A percentile compares a stretch with the other conserved stretches of the same genome.
Evolutionary conservation across 768 basidiomycete genomes (phyloP).

Genomic region (Saitozyma sp.): DNA sequence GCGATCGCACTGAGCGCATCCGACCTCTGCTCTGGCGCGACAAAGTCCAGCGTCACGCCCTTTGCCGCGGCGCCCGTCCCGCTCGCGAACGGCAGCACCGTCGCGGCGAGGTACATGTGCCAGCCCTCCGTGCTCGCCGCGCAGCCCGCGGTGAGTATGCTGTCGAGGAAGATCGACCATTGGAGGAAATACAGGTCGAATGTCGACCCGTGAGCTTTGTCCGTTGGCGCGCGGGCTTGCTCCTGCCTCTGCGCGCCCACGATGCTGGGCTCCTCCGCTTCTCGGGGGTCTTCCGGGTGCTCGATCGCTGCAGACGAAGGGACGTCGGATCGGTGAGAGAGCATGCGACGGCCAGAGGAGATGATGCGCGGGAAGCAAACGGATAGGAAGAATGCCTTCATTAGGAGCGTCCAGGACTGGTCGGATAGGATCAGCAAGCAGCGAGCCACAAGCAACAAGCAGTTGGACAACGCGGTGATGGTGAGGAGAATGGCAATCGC

Average conservation of each 20-base stretch:
- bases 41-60: constrained; percentile 51
- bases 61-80: constrained; percentile 50
- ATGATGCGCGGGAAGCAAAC: constrained; percentile 36
- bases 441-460: not conserved
- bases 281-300: constrained; percentile 14
- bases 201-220: constrained; percentile 28
- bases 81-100: constrained; percentile 45
- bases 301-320: constrained; percentile 6
- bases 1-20: constrained; percentile 48
- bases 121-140: constrained; percentile 28
- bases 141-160: constrained; percentile 32
- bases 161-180: constrained; percentile 46
- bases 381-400: constrained; percentile 42
- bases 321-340: constrained; percentile 8
- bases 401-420: constrained; percentile 26
- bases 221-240: constrained; percentile 25
- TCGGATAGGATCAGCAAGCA: not conserved
- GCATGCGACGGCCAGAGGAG: constrained; percentile 19
- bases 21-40: constrained; percentile 31
- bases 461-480: not conserved
- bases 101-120: constrained; percentile 47
- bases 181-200: constrained; percentile 50
- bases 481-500: not conserved
- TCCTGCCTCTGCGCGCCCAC: constrained; percentile 16
- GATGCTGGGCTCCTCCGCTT: constrained; percentile 27